Evolutionary conservation across 805 yeast genomes (phyloP), one percentile per base, ranked within the genome.

Genomic region (Candida sanyiensis): DNA sequence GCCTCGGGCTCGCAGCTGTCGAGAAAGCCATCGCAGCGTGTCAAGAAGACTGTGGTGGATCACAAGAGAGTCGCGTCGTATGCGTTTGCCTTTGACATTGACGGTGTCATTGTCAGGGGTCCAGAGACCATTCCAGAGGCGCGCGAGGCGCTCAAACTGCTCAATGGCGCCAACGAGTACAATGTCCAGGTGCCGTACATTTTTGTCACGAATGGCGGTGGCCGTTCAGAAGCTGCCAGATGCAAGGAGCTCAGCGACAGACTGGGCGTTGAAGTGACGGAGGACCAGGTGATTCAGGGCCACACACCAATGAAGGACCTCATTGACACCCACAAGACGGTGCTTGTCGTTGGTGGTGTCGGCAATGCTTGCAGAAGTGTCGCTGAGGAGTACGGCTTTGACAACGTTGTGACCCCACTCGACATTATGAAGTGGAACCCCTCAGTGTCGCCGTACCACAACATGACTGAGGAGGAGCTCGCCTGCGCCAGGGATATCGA

Each of bases 281-380:
- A 77, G 31, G 86, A 78, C 39, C 96, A 87, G 64, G 83, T 87
- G 43, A 83, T 87, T 51, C 96, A 87, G 62, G 95, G 95, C 45
- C 95, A 87, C 61, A 87, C 96, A 2, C 96, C 96, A 24, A 87
- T 87, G 93, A 80, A 76, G 50, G 94, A 84, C 54, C 69, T 86
- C 54, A 83, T 80, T 11, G 73, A 72, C 22, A 67, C 71, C 12
- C 77, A 80, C 60, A 66, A 81, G 41, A 83, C 82, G 40, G 94
- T 87, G 5, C 65, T 87, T 33, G 95, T 87, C 38, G 87, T 87
- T 37, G 96, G 96, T 46, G 96, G 96, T 48, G 77, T 83, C 19
- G 88, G 93, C 32, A 87, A 86, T 49, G 77, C 80, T 10, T 86
- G 95, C 56, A 72, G 93, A 48, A 72, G 80, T 46, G 89, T 86